Evolutionary conservation across 495 filamentous ascomycete species (phyloP), one percentile per base, ranked within the genome.

Genomic region (Durotheca rogersii): DNA sequence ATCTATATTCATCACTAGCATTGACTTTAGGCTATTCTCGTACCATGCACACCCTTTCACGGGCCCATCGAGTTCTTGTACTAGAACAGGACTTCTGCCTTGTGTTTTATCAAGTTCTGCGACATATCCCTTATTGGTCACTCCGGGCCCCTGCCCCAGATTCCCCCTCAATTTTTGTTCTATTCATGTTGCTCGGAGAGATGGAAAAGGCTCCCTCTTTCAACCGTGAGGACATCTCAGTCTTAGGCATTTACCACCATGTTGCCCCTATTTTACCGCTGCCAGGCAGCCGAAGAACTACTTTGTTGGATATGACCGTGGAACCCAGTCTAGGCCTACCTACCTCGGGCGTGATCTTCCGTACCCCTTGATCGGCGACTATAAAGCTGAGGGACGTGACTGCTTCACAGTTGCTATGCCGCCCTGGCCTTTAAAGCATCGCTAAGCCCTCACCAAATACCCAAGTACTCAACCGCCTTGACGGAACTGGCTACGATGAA

Each of bases 401-500:
- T 25, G 3, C 38, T 40, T 20, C 39, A 34, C 17, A 49, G 29
- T 43, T 25, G 3, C 38, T 40, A 29, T 39, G 38, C 25, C 21
- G 38, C 46, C 45, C 40, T 40, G 31, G 12, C 12, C 20, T 21
- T 17, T 44, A 27, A 49, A 27, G 4, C 23, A 4, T 23, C 12
- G 39, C 40, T 23, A 44, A 21, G 31, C 11, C 27, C 47, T 31
- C 34, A 17, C 31, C 36, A 10, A 39, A 37, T 42, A 41, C 16
- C 14, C 19, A 21, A 40, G 47, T 32, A 30, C 20, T 19, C 10
- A 31, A 33, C 7, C 7, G 34, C 41, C 15, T 27, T 36, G 38
- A 58, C 29, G 47, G 61, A 19, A 43, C 45, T 32, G 36, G 46
- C 19, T 43, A 69, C 16, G 34, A 75, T 75, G 72, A 75, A 72